Evolutionary conservation across 768 basidiomycete genomes (phyloP).

Genomic region (Kwoniella sp.): DNA sequence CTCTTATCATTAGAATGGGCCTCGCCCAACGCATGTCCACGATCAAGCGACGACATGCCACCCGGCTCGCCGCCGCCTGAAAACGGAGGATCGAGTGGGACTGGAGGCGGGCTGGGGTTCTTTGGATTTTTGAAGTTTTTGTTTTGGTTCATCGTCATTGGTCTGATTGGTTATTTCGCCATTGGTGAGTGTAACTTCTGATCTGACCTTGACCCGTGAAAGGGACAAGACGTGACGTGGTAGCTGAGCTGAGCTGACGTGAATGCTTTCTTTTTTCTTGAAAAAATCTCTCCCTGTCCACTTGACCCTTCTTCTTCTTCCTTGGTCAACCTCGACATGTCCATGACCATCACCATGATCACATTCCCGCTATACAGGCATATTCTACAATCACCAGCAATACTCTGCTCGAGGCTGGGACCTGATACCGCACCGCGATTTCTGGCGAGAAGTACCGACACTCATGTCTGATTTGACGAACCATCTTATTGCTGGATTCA

Average conservation of each 20-base stretch:
- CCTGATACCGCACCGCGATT: conserved; percentile 55
- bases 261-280: no score
- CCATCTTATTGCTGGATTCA: conserved; percentile 47
- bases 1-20: conserved; percentile 49
- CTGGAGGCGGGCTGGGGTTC: conserved; percentile 34
- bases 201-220: not conserved
- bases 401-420: conserved; percentile 56
- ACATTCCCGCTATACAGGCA: conserved; percentile 35
- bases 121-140: conserved; percentile 50
- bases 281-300: no score
- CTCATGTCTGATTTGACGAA: conserved; percentile 43
- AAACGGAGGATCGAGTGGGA: not conserved
- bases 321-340: no score
- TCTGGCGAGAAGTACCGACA: conserved; percentile 53
- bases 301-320: no score
- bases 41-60: conserved; percentile 4
- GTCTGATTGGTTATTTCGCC: conserved; percentile 46
- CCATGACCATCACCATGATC: no score
- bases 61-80: conserved; percentile 1
- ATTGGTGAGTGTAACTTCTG: conserved; percentile 45
- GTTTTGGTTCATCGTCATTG: conserved; percentile 49
- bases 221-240: not conserved
- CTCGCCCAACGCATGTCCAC: conserved; percentile 51
- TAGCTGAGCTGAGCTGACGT: no score
- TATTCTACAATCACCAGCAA: conserved; percentile 56